A percentile compares a stretch with the other conserved stretches of the same genome.
Evolutionary conservation across 1,139 yeast genomes (phyloP).

Genomic region (Nakaseomyces sp.): DNA sequence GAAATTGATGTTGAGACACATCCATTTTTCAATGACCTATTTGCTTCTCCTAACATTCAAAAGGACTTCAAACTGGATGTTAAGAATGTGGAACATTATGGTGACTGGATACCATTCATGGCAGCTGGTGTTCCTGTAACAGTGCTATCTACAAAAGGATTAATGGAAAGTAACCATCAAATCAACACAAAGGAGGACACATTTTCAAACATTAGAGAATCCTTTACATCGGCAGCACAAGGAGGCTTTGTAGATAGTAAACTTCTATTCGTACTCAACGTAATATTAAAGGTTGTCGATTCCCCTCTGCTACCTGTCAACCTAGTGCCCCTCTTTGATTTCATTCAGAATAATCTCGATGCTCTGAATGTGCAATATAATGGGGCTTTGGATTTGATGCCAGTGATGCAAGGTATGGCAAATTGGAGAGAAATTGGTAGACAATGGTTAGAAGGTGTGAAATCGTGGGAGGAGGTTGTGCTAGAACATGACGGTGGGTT

Average conservation of each 20-base stretch:
- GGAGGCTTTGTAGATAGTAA: neutral
- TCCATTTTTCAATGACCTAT: constrained; percentile 49
- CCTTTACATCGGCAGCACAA: neutral
- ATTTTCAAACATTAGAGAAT: neutral
- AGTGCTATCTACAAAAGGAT: constrained; percentile 22
- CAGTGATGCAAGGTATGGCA: neutral
- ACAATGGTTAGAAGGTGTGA: neutral
- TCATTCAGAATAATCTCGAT: neutral
- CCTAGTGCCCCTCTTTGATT: neutral
- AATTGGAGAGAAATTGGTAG: constrained; percentile 3
- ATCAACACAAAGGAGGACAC: constrained; percentile 1
- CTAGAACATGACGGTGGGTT: neutral
- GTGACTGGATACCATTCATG: constrained; percentile 56
- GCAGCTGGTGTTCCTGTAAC: constrained; percentile 33
- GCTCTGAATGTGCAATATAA: neutral
- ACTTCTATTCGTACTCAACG: neutral
- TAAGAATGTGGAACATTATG: constrained; percentile 36
- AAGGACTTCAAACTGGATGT: constrained; percentile 11
- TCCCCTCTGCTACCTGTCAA: constrained; percentile 2
- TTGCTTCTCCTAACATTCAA: constrained; percentile 15
- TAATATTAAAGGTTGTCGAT: neutral
- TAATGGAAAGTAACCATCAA: neutral
- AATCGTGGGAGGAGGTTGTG: constrained; percentile 11
- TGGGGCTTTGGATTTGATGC: neutral
- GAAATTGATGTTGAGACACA: constrained; percentile 53